A percentile compares a stretch with the other conserved stretches of the same genome.
These are phyloP conservation scores for Monosporascus sp. DNA, from an alignment of 2,329 filamentous ascomycete genomes.

Conservation along the genomic window DNA sequence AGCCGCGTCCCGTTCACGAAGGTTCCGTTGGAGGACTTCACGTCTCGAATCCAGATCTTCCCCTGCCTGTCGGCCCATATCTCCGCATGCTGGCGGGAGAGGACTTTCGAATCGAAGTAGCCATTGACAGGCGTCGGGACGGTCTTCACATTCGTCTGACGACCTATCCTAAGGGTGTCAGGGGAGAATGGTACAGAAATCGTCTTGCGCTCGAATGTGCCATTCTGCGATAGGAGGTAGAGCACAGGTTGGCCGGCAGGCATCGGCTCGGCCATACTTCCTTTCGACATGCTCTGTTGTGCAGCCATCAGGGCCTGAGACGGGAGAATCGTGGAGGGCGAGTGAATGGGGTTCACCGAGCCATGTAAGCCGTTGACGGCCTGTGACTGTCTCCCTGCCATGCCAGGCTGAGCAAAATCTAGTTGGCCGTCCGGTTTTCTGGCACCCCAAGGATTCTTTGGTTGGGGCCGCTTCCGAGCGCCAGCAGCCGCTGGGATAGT, in stretches of 20 bases:
- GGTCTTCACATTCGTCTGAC: conserved; percentile 96
- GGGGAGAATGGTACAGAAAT: conserved; percentile 89
- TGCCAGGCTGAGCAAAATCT: conserved; percentile 38
- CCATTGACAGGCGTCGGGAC: conserved; percentile 86
- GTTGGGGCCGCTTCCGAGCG: conserved; percentile 46
- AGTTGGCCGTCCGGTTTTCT: conserved; percentile 42
- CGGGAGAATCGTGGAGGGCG: conserved; percentile 32
- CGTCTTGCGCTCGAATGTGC: conserved; percentile 94
- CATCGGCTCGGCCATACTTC: conserved; percentile 60
- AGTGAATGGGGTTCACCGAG: conserved; percentile 30
- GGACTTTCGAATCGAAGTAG: conserved; percentile 96
- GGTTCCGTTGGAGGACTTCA: conserved; percentile 97
- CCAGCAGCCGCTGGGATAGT: conserved; percentile 23
- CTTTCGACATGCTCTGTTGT: conserved; percentile 45
- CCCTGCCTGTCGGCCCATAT: conserved; percentile 80
- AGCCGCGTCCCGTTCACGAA: conserved; percentile 92
- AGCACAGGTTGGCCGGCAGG: conserved; percentile 72
- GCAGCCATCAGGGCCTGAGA: conserved; percentile 33
- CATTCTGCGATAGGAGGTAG: conserved; percentile 84
- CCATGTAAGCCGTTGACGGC: conserved; percentile 41
- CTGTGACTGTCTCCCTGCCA: conserved; percentile 31
- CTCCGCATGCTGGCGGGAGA: conserved; percentile 93
- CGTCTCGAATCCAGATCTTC: conserved; percentile 92
- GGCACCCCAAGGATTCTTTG: conserved; percentile 45
- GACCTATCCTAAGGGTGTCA: conserved; percentile 90